A percentile compares a stretch with the other conserved stretches of the same genome.
Evolutionary conservation across 106 monocot species (phyloP).

Genomic region (Platanthera guangdongensis): DNA sequence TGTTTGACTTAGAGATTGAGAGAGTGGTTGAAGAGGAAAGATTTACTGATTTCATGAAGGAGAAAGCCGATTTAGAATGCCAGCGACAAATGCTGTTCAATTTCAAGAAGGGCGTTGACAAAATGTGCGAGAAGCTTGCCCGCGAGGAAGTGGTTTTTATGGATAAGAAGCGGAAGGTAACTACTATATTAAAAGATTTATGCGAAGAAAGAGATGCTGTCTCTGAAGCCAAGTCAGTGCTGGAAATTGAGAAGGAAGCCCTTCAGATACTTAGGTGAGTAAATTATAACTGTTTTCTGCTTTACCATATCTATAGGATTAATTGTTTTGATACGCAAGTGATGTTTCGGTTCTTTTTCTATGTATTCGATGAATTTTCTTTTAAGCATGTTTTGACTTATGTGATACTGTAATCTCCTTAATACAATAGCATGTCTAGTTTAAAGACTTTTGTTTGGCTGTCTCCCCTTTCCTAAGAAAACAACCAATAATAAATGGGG

Average conservation of each 20-base stretch:
- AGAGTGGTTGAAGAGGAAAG: slow-evolving; percentile 26
- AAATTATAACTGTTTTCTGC: neutral
- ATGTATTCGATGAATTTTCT: neutral
- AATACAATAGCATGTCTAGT: no score
- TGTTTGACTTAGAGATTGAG: slow-evolving; percentile 45
- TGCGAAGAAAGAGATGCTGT: slow-evolving; percentile 35
- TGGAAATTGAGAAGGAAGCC: slow-evolving; percentile 90
- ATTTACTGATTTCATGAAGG: slow-evolving; percentile 37
- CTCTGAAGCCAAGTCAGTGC: slow-evolving; percentile 54
- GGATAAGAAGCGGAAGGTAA: slow-evolving; percentile 35
- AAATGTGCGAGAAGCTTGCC: slow-evolving; percentile 34
- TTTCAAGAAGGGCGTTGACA: slow-evolving; percentile 66
- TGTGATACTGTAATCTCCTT: no score
- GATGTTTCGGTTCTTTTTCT: no score
- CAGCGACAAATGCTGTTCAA: slow-evolving; percentile 33
- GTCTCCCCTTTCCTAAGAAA: no score
- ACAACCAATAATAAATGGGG: no score
- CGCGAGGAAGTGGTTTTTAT: slow-evolving; percentile 32
- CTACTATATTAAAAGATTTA: slow-evolving; percentile 21
- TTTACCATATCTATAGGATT: neutral
- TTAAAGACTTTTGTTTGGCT: no score
- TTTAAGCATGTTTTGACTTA: neutral
- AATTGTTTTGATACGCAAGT: no score
- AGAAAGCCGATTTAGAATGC: slow-evolving; percentile 60
- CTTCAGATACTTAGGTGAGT: slow-evolving; percentile 69